Percentiles rank a stretch among this genome's conserved stretches.
Evolutionary conservation across 345 rosid species (phyloP).

Genomic region (Rhodamnia rubescens): DNA sequence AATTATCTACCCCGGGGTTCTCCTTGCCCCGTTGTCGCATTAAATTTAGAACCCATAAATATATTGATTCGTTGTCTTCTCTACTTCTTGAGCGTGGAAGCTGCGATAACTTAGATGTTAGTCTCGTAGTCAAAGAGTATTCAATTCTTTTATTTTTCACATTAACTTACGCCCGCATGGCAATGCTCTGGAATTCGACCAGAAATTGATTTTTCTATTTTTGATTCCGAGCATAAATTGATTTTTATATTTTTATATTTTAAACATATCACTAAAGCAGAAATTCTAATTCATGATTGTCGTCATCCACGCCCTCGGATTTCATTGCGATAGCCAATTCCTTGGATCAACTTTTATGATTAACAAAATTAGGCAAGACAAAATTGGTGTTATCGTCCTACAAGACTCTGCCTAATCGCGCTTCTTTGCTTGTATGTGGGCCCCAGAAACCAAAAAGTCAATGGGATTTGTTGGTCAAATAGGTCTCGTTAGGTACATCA

Average conservation of each 20-base stretch:
- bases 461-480: neutral
- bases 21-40: neutral
- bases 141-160: neutral
- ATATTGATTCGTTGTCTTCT: neutral
- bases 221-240: no score
- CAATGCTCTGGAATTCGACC: no score
- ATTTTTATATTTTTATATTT: no score
- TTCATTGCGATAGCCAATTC: neutral
- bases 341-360: neutral
- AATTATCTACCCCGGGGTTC: neutral
- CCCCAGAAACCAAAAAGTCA: neutral
- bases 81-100: neutral
- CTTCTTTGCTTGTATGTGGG: neutral
- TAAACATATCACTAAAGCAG: no score
- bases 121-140: fast-evolving
- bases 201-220: no score
- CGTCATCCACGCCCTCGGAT: neutral
- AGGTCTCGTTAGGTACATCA: neutral
- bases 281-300: no score
- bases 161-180: neutral
- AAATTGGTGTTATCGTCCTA: neutral
- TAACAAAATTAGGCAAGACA: neutral
- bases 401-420: neutral
- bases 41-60: fast-evolving
- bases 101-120: neutral